These are phyloP conservation scores for Trichophyton mentagrophytes DNA, from an alignment of 2,329 filamentous ascomycete species.

Conservation along the genomic window DNA sequence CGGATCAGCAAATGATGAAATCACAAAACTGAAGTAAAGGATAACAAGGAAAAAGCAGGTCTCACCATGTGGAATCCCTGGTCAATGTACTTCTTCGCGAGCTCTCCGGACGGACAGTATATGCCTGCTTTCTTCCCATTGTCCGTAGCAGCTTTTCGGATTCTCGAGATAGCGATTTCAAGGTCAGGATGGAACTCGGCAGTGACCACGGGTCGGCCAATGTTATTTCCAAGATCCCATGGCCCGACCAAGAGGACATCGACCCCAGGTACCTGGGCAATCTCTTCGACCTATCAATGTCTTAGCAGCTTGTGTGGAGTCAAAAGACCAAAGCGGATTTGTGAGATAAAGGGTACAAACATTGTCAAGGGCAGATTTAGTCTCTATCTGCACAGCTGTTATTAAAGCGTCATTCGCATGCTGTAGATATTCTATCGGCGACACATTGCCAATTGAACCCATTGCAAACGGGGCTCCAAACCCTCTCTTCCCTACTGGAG, in stretches of 20 bases:
- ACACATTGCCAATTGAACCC: slow-evolving; percentile 29
- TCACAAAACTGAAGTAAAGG: background rate
- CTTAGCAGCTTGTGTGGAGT: background rate
- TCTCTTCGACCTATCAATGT: slow-evolving; percentile 31
- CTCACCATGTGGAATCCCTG: slow-evolving; percentile 44
- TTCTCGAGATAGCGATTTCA: slow-evolving; percentile 38
- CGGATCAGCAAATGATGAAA: background rate
- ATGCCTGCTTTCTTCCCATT: slow-evolving; percentile 44
- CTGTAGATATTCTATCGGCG: slow-evolving; percentile 37
- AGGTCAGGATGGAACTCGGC: slow-evolving; percentile 39
- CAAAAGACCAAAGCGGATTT: background rate
- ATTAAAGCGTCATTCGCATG: slow-evolving; percentile 43
- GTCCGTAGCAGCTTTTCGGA: slow-evolving; percentile 39
- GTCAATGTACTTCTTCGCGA: slow-evolving; percentile 40
- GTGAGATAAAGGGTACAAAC: slow-evolving; percentile 12
- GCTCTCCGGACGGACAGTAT: slow-evolving; percentile 41
- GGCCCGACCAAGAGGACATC: slow-evolving; percentile 44
- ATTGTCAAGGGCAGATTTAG: slow-evolving; percentile 28
- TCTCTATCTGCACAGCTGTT: slow-evolving; percentile 37
- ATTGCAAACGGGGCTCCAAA: slow-evolving; percentile 45
- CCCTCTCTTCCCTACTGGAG: slow-evolving; percentile 41
- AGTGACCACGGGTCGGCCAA: slow-evolving; percentile 40
- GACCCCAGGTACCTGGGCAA: slow-evolving; percentile 41
- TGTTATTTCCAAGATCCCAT: slow-evolving; percentile 46
- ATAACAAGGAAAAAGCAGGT: background rate